Percentiles rank a stretch among this genome's conserved stretches.
phyloP scores from a whole-genome alignment of 805 yeast species.

The Saccharomycopsis schoenii region DNA sequence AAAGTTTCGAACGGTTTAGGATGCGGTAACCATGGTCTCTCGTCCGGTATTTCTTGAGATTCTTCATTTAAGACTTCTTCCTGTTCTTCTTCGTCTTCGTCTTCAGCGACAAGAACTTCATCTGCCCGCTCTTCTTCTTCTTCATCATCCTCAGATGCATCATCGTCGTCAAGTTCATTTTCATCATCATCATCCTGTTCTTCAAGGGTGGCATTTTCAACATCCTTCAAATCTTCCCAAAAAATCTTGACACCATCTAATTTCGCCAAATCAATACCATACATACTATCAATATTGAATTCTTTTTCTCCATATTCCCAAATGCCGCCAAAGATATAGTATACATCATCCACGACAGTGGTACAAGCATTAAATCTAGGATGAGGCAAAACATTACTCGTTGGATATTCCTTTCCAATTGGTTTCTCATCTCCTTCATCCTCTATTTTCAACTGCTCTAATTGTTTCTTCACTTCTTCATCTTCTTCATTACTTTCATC shows the following conservation, averaged over 20 bases:
- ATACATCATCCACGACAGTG: conserved; percentile 73
- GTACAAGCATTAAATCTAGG: conserved; percentile 80
- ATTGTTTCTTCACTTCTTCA: conserved; percentile 24
- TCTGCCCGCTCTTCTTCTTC: conserved; percentile 34
- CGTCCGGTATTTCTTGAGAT: conserved; percentile 73
- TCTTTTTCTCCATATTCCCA: conserved; percentile 88
- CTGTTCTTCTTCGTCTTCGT: conserved; percentile 60
- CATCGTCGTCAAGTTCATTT: conserved; percentile 62
- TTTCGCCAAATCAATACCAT: conserved; percentile 75
- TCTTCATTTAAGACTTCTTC: conserved; percentile 51
- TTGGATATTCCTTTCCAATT: conserved; percentile 40
- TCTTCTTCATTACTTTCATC: conserved; percentile 35
- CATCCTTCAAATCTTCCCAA: conserved; percentile 74
- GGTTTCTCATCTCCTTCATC: conserved; percentile 28
- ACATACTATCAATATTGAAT: conserved; percentile 73
- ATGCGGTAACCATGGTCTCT: conserved; percentile 94
- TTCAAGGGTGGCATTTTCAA: conserved; percentile 45
- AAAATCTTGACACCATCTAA: conserved; percentile 78
- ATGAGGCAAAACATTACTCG: conserved; percentile 65
- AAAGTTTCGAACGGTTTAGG: conserved; percentile 88
- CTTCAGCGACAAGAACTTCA: conserved; percentile 35
- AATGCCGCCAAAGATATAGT: conserved; percentile 83
- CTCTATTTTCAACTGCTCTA: conserved; percentile 30
- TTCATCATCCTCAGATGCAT: conserved; percentile 52
- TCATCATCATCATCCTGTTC: conserved; percentile 51